phyloP scores from a whole-genome alignment of 192 early-diverging fungal species.

The Coemansia sp. region DNA sequence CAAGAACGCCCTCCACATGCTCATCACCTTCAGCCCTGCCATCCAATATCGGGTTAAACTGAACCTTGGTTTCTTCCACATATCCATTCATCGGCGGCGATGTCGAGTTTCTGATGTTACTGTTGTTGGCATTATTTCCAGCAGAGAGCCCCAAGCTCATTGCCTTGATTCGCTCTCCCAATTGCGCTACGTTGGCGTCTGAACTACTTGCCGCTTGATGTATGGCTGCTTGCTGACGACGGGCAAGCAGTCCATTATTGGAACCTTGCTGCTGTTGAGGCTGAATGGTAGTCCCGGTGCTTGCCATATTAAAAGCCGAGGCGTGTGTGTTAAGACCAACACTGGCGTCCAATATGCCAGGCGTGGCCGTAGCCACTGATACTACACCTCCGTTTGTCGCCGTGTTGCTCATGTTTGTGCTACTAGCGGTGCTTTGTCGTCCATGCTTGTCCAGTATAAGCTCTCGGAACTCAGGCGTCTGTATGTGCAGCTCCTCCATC shows the following conservation, averaged over 20 bases:
- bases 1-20: conserved; percentile 13
- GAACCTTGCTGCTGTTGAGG: not conserved
- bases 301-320: not conserved
- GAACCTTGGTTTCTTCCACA: not conserved
- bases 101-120: not conserved
- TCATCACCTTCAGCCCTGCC: conserved; percentile 6
- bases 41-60: conserved; percentile 18
- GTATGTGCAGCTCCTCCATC: conserved; percentile 28
- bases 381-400: not conserved
- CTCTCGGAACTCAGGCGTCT: conserved; percentile 37
- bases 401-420: not conserved
- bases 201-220: not conserved
- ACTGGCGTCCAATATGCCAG: not conserved
- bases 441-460: conserved; percentile 15
- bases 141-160: conserved; percentile 14
- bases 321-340: not conserved
- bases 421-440: conserved; percentile 13
- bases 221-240: conserved; percentile 10
- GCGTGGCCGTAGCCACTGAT: not conserved
- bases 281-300: not conserved
- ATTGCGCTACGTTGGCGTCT: conserved; percentile 7
- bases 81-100: conserved; percentile 12
- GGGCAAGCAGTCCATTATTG: not conserved
- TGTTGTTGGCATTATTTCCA: not conserved
- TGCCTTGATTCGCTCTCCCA: conserved; percentile 15